Conservation (phyloP, 495 filamentous ascomycete genomes). For the Annulohypoxylon nitens region DNA sequence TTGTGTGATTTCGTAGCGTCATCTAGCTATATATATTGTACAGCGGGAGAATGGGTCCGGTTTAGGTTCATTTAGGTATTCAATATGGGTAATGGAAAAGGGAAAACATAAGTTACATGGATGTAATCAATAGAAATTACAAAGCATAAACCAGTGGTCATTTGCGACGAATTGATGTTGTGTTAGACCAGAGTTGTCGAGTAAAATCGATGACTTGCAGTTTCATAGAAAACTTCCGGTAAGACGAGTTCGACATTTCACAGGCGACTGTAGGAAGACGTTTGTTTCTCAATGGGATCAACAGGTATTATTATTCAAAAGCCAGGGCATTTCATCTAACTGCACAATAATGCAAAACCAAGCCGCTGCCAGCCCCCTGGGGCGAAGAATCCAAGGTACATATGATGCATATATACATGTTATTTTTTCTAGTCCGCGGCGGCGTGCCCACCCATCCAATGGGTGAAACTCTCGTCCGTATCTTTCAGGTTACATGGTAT, state of each 20-base stretch:
- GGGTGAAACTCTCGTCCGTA: slow-evolving; percentile 3
- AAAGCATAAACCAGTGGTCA: not conserved
- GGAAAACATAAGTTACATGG: not conserved
- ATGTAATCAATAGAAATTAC: not conserved
- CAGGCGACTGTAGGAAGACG: not conserved
- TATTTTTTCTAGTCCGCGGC: slow-evolving; percentile 25
- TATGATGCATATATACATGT: slow-evolving; percentile 9
- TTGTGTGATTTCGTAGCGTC: not conserved
- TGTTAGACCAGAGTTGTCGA: not conserved
- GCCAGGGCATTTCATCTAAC: slow-evolving; percentile 46
- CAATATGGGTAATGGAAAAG: not conserved
- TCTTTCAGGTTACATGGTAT: slow-evolving; percentile 23
- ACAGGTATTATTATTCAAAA: slow-evolving; percentile 50
- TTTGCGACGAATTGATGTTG: not conserved
- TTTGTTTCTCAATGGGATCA: slow-evolving; percentile 45
- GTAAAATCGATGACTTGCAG: not conserved
- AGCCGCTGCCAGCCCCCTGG: slow-evolving; percentile 37
- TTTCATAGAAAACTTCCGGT: not conserved
- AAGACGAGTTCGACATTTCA: not conserved
- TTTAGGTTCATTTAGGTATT: not conserved
- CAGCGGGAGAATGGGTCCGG: slow-evolving; percentile 11
- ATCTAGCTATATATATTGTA: not conserved
- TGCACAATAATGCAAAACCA: slow-evolving; percentile 41
- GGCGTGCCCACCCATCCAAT: slow-evolving; percentile 36
- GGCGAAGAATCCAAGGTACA: slow-evolving; percentile 44